Base-by-base conservation (phyloP, 306 rosid species). In the Ormosia semicastrata region DNA sequence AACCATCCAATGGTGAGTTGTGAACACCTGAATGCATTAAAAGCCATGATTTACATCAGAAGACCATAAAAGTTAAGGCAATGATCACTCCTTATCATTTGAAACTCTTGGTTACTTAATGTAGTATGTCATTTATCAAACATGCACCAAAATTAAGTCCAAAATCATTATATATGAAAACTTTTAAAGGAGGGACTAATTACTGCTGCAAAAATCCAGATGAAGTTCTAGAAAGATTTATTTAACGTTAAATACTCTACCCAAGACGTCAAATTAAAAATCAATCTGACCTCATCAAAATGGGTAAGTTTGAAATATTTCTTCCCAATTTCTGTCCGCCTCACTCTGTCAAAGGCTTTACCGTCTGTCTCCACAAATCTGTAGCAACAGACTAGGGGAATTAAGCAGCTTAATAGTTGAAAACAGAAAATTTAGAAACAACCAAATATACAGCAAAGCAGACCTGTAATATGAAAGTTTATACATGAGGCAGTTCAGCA, bases 1-100 rank as follows among this genome's bases (percentile, higher is more conserved):
- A 64, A 96, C 99, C 99, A 96, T 96, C 99, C 99, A 96, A 83
- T 93, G 99, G 90, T 96, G 99, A 79, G 98, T 96, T 17, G 99
- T 96, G 93, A 96, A 96, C 52, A 90, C 99, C 99, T 96, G 79
- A 72, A 81, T 53, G 44, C 77, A 69, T 77, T 40, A 54, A 53
- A 59, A 73, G 50, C 71, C 75, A 77, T 2, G 43, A 60, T 34
- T 79, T 18, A 52, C 54, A 72, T 81, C 66, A 76, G 75, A 75
- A 65, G 50, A 67, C 37, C 47, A 73, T 14, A 7, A 17, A 9
- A 32, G 67, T 40, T 57, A 34, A 2, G 13, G 29, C 53, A 76
- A 62, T 37, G 7, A 39, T 69, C 47, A 69, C 2, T 69, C 39
- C 75, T 6, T 6, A 52, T 39, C 7, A 74, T 24, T 24, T 24